Evolutionary conservation across 257 asterid genomes (phyloP), one percentile per base, ranked within the genome.

Genomic region (Capsicum chinense): DNA sequence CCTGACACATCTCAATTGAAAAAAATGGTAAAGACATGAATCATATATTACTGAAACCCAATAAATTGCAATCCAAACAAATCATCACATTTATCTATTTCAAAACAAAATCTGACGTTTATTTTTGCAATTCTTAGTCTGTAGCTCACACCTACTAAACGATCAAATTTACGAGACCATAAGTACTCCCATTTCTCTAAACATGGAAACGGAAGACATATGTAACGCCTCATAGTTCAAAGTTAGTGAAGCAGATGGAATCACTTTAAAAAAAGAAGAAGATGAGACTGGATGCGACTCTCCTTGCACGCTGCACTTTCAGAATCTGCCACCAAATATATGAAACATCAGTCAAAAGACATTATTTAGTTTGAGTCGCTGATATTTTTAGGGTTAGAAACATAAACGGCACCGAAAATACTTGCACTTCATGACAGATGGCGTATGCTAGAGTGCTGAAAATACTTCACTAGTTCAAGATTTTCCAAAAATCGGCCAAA

Each of bases 181-280:
- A 5, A 5, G 2, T 54, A 26, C 63, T 21, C 80, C 48, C 62
- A 50, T 52, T 78, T 78, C 82, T 54, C 50, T 78, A 54, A 54
- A 2, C 13, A 76, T 78, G 66, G 54, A 78, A 78, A 5, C 82
- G 33, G 66, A 56, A 14, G 54, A 78, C 47, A 78, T 26, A 78
- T 78, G 26, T 54, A 78, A 78, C 14, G 66, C 33, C 44, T 14
- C 81, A 26, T 78, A 26, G 81, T 76, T 52, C 81, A 76, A 26
- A 26, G 81, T 35, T 52, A 39, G 56, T 10, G 26, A 69, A 69
- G 56, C 56, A 76, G 48, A 76, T 7, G 64, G 48, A 78, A 52
- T 54, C 50, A 54, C 50, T 78, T 26, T 26, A 1, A 1, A 78
- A 54, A 9, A 76, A 54, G 21, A 42, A 54, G 26, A 56, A 14